Evolutionary conservation across 1,284 basidiomycete genomes (phyloP).

Genomic region (Heterobasidion annosum): DNA sequence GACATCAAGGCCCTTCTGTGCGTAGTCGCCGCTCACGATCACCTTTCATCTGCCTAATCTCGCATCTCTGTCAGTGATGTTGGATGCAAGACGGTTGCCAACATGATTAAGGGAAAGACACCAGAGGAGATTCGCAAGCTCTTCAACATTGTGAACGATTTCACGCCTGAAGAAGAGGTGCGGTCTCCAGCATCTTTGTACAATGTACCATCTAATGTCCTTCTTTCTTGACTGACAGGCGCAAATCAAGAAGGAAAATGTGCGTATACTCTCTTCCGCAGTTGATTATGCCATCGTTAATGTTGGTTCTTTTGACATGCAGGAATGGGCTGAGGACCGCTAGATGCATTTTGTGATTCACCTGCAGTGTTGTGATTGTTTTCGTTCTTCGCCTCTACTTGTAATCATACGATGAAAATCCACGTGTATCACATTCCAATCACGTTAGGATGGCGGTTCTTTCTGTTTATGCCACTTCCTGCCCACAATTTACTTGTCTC

Average conservation of each 20-base stretch:
- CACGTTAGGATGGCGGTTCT: not conserved
- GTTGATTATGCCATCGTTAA: constrained; percentile 3
- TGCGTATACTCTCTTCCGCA: constrained; percentile 26
- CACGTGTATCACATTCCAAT: not conserved
- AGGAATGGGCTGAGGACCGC: constrained; percentile 90
- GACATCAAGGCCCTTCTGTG: constrained; percentile 99
- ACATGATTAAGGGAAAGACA: constrained; percentile 99
- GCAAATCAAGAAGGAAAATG: constrained; percentile 99
- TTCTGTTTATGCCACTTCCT: not conserved
- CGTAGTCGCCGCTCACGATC: constrained; percentile 20
- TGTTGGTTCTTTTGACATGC: constrained; percentile 7
- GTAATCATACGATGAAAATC: not conserved
- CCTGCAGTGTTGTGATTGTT: not conserved
- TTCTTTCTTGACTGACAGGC: constrained; percentile 39
- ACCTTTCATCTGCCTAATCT: constrained; percentile 2
- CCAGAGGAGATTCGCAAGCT: constrained; percentile 94
- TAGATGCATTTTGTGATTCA: constrained; percentile 16
- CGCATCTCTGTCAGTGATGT: constrained; percentile 63
- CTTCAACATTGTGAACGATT: constrained; percentile 98
- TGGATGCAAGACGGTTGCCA: constrained; percentile 99
- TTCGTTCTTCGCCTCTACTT: not conserved
- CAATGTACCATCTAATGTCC: constrained; percentile 8
- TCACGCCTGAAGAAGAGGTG: constrained; percentile 98
- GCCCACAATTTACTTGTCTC: not conserved
- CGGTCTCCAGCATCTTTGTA: constrained; percentile 1